Evolutionary conservation across 179 eudicot species (phyloP).

Genomic region (Sideroxylon spinosum): DNA sequence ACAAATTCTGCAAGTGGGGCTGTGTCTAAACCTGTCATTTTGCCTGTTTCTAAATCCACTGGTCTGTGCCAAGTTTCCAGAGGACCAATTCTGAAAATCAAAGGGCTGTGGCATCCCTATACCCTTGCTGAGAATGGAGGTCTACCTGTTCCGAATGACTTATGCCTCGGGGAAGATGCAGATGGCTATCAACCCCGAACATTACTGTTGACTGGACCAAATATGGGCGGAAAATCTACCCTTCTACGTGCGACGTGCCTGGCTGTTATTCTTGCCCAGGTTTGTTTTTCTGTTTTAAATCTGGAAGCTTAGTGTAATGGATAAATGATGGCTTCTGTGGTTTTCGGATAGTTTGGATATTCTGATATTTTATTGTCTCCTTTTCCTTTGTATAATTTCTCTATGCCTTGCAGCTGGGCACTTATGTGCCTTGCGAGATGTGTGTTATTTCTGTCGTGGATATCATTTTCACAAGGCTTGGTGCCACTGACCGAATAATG

Average conservation of each 20-base stretch:
- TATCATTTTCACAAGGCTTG: constrained; percentile 94
- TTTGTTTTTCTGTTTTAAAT: constrained; percentile 24
- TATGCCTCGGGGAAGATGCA: constrained; percentile 58
- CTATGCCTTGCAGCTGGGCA: constrained; percentile 66
- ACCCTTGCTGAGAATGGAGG: constrained; percentile 70
- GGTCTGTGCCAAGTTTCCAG: constrained; percentile 27
- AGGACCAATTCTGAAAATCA: constrained; percentile 63
- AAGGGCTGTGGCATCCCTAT: constrained; percentile 96
- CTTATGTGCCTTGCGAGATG: constrained; percentile 82
- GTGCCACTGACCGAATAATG: constrained; percentile 97
- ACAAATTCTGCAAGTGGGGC: constrained; percentile 60
- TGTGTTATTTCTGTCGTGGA: constrained; percentile 80
- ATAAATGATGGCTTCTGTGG: constrained; percentile 1
- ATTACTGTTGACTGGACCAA: constrained; percentile 93
- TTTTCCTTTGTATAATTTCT: constrained; percentile 13
- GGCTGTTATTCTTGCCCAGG: constrained; percentile 94
- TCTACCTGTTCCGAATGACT: constrained; percentile 80
- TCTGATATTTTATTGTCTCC: background rate
- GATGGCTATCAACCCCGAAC: constrained; percentile 54
- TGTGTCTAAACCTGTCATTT: constrained; percentile 71
- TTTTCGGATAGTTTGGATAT: background rate
- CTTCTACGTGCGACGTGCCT: constrained; percentile 89
- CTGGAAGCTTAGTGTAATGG: background rate
- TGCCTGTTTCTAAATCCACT: constrained; percentile 42
- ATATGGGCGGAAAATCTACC: constrained; percentile 99